phyloP scores from a whole-genome alignment of 352 stramenopile species.

The Globisporangium emineosum region DNA sequence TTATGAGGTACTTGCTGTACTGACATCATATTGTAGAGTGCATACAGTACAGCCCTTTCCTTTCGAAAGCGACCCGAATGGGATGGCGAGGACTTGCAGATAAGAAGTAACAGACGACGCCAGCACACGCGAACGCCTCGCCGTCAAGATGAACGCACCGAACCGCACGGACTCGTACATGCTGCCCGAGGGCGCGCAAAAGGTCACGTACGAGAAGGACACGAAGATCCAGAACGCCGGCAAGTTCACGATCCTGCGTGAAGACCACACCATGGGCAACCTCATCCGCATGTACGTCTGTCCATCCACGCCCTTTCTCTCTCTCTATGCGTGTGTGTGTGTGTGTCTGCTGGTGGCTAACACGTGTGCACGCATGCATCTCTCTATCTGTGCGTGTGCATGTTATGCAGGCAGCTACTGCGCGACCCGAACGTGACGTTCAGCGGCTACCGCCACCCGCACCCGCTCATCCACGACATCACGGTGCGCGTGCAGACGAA shows the following conservation, averaged over 20 bases:
- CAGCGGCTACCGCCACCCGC: constrained; percentile 95
- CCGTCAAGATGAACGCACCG: constrained; percentile 74
- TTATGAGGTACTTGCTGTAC: neutral
- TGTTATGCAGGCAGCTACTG: constrained; percentile 71
- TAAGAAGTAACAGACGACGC: no score
- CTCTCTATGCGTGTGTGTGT: neutral
- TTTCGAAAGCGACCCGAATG: neutral
- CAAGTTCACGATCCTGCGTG: constrained; percentile 97
- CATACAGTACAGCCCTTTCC: neutral
- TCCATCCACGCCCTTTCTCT: neutral
- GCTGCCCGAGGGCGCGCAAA: constrained; percentile 83
- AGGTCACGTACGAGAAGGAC: constrained; percentile 95
- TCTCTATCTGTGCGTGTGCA: neutral
- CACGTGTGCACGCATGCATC: neutral
- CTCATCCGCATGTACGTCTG: constrained; percentile 93
- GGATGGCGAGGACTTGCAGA: neutral
- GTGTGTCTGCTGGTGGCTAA: neutral
- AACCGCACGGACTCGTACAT: constrained; percentile 83
- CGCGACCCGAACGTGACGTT: constrained; percentile 88
- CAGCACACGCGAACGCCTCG: neutral
- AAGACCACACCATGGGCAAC: constrained; percentile 98
- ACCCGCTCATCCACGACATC: constrained; percentile 96
- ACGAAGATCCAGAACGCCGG: constrained; percentile 97
- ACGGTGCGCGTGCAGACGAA: constrained; percentile 93
- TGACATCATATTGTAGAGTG: neutral